Base-by-base conservation (phyloP, 768 basidiomycete genomes). In the Porphyrellus cyaneotinctus region DNA sequence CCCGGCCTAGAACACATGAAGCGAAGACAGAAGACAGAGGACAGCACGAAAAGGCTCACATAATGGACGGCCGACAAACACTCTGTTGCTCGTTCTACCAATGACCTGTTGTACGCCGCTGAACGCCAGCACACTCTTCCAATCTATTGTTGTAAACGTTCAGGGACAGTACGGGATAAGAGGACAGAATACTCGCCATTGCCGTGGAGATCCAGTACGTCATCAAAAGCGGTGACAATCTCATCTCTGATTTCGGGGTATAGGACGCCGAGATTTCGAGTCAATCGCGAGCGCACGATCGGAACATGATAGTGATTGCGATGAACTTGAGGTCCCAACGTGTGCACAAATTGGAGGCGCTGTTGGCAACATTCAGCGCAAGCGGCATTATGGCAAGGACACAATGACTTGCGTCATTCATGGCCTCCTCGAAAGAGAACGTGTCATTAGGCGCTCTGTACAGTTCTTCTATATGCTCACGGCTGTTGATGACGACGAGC, bases 41-140 rank as follows among this genome's bases (percentile, higher is more conserved):
- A 17, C 10, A 11, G 20, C 3, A 20, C 8, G 42, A 10, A n/a
- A 20, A 17, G 15, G 15, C 38, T 31, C 42, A 78, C 80, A 81
- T 2, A 77, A 43, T 11, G 78, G 77, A 23, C 72, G 60, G 0
- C 80, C 81, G 9, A 81, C 75, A 50, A 82, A 78, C 6, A 74
- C 47, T 15, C 81, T 72, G 57, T 77, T 79, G 46, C 67, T 75
- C 2, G 70, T 61, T 20, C 76, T 70, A 24, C 70, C 68, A 8
- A 80, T 60, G 11, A 81, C 58, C 24, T 68, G 54, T 51, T 62
- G 65, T 6, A 71, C 54, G 0, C 52, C 54, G 4, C 65, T 58
- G 8, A 69, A 30, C 0, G 57, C 67, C 0, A 61, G 59, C 12
- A 76, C 50, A 3, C 53, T 52, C 13, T 58, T 62, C 79, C 78